Base-by-base conservation (phyloP, 2,329 filamentous ascomycete species). In the Chrysoporthe deuterocubensis region DNA sequence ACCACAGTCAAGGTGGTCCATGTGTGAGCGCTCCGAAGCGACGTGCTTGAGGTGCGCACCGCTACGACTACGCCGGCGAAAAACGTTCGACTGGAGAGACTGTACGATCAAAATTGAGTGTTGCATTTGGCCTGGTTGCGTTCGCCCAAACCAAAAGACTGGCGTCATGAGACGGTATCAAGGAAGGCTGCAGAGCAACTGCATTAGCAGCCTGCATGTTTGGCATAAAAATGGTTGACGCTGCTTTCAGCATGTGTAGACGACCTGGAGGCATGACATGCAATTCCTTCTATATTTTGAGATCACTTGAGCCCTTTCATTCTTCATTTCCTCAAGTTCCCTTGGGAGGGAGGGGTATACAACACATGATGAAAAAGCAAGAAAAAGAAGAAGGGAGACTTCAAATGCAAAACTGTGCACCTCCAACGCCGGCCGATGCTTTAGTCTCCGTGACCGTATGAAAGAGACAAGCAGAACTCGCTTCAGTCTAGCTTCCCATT, bases 401-500 rank as follows among this genome's bases (percentile, higher is more conserved):
- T 37, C 60, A 46, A 69, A 69, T 54, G 48, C 62, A 66, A 42
- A 61, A 62, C 61, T 52, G 44, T 67, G 64, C 64, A 43, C 14
- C 65, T 65, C 64, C 54, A 67, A 69, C 67, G 67, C 67, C 67
- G 67, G 67, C 61, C 65, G 9, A 69, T 69, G 67, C 67, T 64
- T 63, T 40, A 60, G 63, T 54, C 58, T 57, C 65, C 61, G 50
- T 63, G 26, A 63, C 52, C 52, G 32, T 67, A 21, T 63, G 43
- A 59, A 52, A n/a, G 32, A 13, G 60, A 50, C 37, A 54, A 67
- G 64, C 61, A 67, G 67, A 67, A 63, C 61, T 67, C 48, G 67
- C 67, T 69, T 69, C 67, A 67, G 67, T 69, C 67, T 69, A 69
- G 56, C 67, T 67, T 65, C 67, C 64, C 58, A n/a, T 34, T 56